phyloP scores from a whole-genome alignment of 768 basidiomycete species.

The Amanita subjunquillea region DNA sequence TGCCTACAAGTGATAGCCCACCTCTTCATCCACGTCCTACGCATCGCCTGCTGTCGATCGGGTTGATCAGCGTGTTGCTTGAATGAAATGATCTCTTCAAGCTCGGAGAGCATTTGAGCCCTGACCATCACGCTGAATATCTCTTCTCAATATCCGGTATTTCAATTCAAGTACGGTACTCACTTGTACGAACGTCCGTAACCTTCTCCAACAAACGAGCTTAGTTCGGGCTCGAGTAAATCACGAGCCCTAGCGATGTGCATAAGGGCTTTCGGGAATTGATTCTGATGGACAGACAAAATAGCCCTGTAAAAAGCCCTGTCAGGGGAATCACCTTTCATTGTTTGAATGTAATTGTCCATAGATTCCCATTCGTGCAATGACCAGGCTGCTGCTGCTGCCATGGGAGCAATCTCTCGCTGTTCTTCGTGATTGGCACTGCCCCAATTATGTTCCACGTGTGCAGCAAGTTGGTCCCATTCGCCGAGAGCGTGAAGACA shows the following conservation, averaged over 20 bases:
- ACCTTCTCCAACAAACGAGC: conserved; percentile 86
- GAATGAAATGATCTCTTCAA: conserved; percentile 95
- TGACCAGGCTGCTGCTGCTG: conserved; percentile 95
- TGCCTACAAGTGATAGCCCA: conserved; percentile 18
- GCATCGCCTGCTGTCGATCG: conserved; percentile 82
- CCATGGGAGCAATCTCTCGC: conserved; percentile 90
- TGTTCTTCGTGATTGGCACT: conserved; percentile 76
- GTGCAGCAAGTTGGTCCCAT: conserved; percentile 84
- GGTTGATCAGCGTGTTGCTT: conserved; percentile 92
- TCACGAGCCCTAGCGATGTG: conserved; percentile 94
- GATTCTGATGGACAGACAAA: conserved; percentile 90
- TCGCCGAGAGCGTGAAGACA: conserved; percentile 96
- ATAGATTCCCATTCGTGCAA: conserved; percentile 96
- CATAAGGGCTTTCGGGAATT: conserved; percentile 80
- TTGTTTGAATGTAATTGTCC: conserved; percentile 92
- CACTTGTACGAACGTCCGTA: conserved; percentile 98
- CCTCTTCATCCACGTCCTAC: conserved; percentile 98
- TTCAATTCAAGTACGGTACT: conserved; percentile 14
- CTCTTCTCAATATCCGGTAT: not conserved
- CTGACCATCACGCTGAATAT: conserved; percentile 79
- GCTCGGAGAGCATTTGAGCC: conserved; percentile 95
- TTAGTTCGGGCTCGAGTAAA: conserved; percentile 82
- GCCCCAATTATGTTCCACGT: conserved; percentile 84
- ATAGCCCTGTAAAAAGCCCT: conserved; percentile 95
- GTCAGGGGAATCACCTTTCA: conserved; percentile 90